Percentiles rank a stretch among this genome's conserved stretches.
These are phyloP conservation scores for Neopestalotiopsis clavispora DNA, from an alignment of 2,329 filamentous ascomycete genomes.

Conservation along the genomic window DNA sequence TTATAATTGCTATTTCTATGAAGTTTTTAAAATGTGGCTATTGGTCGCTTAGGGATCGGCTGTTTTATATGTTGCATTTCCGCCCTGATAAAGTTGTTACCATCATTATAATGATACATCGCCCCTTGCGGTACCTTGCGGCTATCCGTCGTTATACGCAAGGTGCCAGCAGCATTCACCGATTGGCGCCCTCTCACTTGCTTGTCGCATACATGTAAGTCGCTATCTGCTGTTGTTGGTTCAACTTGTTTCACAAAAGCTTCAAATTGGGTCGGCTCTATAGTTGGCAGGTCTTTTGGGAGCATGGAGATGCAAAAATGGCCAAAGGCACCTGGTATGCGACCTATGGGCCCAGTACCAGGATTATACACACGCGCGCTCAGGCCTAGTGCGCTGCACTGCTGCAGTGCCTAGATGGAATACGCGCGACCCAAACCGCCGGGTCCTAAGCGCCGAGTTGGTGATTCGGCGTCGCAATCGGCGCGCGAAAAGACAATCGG, in stretches of 20 bases:
- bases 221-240: background rate
- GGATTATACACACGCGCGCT: too few species aligned
- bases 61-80: background rate
- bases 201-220: background rate
- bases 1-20: too few species aligned
- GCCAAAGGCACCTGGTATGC: too few species aligned
- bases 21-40: background rate
- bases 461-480: background rate
- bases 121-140: background rate
- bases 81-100: background rate
- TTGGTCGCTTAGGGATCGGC: background rate
- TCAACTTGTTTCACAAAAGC: background rate
- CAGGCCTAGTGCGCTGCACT: too few species aligned
- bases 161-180: too few species aligned
- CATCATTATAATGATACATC: background rate
- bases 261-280: background rate
- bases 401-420: background rate
- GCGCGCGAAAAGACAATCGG: too few species aligned
- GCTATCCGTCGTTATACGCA: background rate
- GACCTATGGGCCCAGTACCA: too few species aligned
- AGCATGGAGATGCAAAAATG: too few species aligned
- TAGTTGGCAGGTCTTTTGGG: background rate
- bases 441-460: background rate
- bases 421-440: background rate
- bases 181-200: background rate